Base-by-base conservation (phyloP, 768 basidiomycete species). In the Lentinus tigrinus region DNA sequence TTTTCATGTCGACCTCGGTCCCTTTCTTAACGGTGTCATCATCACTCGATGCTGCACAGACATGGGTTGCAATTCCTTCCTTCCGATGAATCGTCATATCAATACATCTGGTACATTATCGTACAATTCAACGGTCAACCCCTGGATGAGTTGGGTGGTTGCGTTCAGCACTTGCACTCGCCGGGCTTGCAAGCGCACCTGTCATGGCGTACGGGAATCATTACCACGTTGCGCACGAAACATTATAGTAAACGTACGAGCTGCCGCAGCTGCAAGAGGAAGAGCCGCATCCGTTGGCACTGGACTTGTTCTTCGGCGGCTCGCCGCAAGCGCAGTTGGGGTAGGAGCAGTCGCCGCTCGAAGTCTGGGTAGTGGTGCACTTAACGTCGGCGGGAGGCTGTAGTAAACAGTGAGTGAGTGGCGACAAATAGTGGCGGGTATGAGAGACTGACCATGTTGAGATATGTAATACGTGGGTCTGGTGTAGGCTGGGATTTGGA, bases 251-350 rank as follows among this genome's bases (percentile, higher is more conserved):
- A 3, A 50, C 58, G 21, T 34, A 60, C 59, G 50, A 52, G 21
- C 43, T 38, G 27, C 59, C 60, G 36, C 60, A 61, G 52, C 40
- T 53, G 55, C 60, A 61, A 28, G 47, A 42, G 23, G 56, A 54
- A 16, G 61, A 62, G 14, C 61, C 57, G 47, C 60, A 61, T 23
- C 27, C 43, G 38, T 37, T 40, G 49, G 43, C 43, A 23, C 43
- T 46, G 21, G 43, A 50, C 60, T 65, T 56, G 60, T 73, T 73
- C 70, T 73, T 74, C n/a, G 75, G 69, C 31, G 73, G 66, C 28
- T 73, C 68, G 63, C 66, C 68, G 64, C 74, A 72, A 37, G 62
- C 64, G 56, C 71, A 72, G 66, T 70, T 64, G 17, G 71, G 71
- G 58, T 69, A 74, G 48, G 61, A 63, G 66, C 76, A 77, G 54